Evolutionary conservation across 441 rosid genomes (phyloP), one percentile per base, ranked within the genome.

Genomic region (Sinapis alba): DNA sequence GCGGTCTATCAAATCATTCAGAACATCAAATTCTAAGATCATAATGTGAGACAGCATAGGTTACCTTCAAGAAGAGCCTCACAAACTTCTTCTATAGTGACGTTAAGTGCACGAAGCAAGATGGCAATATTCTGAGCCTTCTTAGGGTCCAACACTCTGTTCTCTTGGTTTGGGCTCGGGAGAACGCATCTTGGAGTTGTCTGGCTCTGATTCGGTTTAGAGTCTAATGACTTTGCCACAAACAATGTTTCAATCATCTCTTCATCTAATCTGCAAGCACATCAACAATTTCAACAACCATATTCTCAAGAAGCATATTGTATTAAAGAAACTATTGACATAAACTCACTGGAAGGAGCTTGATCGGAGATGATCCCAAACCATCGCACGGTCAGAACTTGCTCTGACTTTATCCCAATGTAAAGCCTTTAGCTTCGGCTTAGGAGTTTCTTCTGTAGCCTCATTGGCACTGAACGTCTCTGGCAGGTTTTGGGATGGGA

Each of bases 341-440:
- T 32, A 2, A 32, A 77, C 96, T 84, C 84, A 96, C 99, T 86
- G 84, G 61, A 94, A 96, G 12, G 98, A 93, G 85, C 93, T 93
- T 61, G 98, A 87, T 77, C 93, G 82, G 64, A 96, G 89, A 21
- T 93, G 99, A 89, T 96, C 99, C 98, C 99, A 96, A n/a, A 90
- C 99, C 98, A 90, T 96, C 79, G 89, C 99, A 6, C 98, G 92
- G 83, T 90, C 99, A 6, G 99, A 96, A 87, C 97, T 93, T 16
- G 99, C 98, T 85, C 98, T 86, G 59, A 96, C 98, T 90, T 96
- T 96, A 77, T 96, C 99, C 99, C 99, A 96, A 38, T 93, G 99
- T 74, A 96, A 81, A 2, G 98, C 96, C 83, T 96, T 93, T 61
- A 96, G 71, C 86, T 92, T 96, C 13, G 93, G 97, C 68, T 90